Conservation (phyloP, 257 asterid genomes). For the Solanum neorickii region DNA sequence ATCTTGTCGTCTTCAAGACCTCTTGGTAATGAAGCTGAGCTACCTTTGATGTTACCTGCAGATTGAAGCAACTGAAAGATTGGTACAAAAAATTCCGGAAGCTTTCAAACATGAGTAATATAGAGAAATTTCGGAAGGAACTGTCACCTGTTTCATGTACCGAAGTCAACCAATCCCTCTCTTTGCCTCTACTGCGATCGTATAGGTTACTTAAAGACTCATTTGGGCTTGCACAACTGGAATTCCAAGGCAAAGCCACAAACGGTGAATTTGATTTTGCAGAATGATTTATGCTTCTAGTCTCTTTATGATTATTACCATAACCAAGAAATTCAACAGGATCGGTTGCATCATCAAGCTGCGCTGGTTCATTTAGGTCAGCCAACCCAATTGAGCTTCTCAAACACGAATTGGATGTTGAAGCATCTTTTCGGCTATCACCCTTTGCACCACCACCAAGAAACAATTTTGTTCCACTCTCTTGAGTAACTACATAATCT, state of each 20-base stretch:
- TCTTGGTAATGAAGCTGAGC: conserved; percentile 16
- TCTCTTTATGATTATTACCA: conserved; percentile 25
- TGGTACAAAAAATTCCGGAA: neutral
- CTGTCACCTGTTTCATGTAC: conserved; percentile 49
- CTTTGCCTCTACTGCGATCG: conserved; percentile 29
- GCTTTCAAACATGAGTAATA: neutral
- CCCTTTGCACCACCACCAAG: conserved; percentile 12
- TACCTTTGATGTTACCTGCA: conserved; percentile 40
- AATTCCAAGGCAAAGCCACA: conserved; percentile 13
- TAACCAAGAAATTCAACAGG: conserved; percentile 37
- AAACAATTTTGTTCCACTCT: conserved; percentile 12
- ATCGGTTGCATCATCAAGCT: conserved; percentile 40
- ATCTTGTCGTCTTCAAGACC: conserved; percentile 36
- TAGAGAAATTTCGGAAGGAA: neutral
- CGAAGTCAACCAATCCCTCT: conserved; percentile 36
- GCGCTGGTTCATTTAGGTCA: conserved; percentile 77
- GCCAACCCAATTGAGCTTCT: conserved; percentile 42
- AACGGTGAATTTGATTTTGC: conserved; percentile 27
- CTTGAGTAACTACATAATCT: conserved; percentile 7
- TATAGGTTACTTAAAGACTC: conserved; percentile 21
- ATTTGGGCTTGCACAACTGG: conserved; percentile 8
- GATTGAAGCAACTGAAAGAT: conserved; percentile 10
- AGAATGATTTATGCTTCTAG: conserved; percentile 22
- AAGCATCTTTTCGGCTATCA: conserved; percentile 19
- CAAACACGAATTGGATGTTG: conserved; percentile 29